phyloP scores from a whole-genome alignment of 2,329 filamentous ascomycete species.

The Penicillium vulpinum region DNA sequence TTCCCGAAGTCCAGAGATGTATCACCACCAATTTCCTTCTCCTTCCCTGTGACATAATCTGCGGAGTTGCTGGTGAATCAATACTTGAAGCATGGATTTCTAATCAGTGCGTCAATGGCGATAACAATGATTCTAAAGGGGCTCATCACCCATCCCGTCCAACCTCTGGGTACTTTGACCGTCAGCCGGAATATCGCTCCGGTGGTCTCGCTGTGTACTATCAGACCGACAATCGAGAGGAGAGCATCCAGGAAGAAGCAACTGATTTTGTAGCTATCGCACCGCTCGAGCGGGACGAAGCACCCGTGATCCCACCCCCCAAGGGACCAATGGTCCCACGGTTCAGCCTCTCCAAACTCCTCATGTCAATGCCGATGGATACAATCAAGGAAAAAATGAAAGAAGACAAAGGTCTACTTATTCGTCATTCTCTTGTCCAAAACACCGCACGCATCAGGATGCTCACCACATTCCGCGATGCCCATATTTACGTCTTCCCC shows the following conservation, averaged over 20 bases:
- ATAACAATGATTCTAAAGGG: neutral
- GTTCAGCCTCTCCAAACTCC: neutral
- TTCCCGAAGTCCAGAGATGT: slow-evolving; percentile 73
- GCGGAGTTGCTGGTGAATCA: neutral
- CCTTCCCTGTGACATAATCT: slow-evolving; percentile 55
- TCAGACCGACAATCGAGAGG: neutral
- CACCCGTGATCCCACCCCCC: neutral
- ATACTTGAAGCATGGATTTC: slow-evolving; percentile 3
- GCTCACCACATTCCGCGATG: slow-evolving; percentile 2
- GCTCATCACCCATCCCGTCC: neutral
- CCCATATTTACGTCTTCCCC: slow-evolving; percentile 4
- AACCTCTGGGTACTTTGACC: neutral
- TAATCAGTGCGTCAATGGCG: neutral
- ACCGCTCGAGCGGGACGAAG: neutral
- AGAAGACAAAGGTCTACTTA: neutral
- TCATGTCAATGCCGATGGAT: slow-evolving; percentile 2
- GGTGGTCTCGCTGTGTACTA: neutral
- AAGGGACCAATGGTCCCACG: neutral
- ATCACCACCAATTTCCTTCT: slow-evolving; percentile 84
- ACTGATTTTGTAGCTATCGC: slow-evolving; percentile 1
- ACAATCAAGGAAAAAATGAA: slow-evolving; percentile 2
- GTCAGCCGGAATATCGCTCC: neutral
- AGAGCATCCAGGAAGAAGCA: neutral
- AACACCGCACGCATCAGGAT: neutral
- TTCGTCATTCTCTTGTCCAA: neutral